Evolutionary conservation across 441 rosid species (phyloP).

Genomic region (Adansonia grandidieri): DNA sequence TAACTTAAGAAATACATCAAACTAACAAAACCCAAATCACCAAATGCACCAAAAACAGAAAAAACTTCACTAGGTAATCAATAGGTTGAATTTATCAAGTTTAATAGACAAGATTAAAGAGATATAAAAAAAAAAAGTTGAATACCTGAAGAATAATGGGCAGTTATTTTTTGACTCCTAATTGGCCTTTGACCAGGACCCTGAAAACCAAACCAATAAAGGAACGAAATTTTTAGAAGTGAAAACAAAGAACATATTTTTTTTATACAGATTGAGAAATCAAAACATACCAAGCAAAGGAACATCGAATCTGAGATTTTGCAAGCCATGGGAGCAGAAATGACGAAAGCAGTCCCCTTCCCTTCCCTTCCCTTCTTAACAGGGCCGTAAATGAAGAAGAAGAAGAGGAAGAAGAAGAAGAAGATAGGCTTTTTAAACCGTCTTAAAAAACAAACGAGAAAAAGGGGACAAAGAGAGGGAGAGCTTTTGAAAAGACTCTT

Average conservation of each 20-base stretch:
- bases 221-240: slow-evolving; percentile 26
- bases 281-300: slow-evolving; percentile 52
- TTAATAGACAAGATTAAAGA: background rate
- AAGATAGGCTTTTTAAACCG: slow-evolving; percentile 9
- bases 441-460: background rate
- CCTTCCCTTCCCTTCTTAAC: slow-evolving; percentile 20
- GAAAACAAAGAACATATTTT: background rate
- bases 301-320: slow-evolving; percentile 61
- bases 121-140: background rate
- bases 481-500: background rate
- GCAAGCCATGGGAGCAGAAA: slow-evolving; percentile 63
- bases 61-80: background rate
- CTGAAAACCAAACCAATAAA: slow-evolving; percentile 53
- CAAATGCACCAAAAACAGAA: slow-evolving; percentile 6
- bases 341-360: slow-evolving; percentile 25
- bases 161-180: slow-evolving; percentile 42
- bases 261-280: slow-evolving; percentile 3
- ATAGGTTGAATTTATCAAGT: background rate
- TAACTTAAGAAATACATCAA: slow-evolving; percentile 6
- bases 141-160: slow-evolving; percentile 63
- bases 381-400: slow-evolving; percentile 28
- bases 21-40: slow-evolving; percentile 6
- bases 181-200: slow-evolving; percentile 53
- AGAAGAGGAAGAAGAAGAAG: slow-evolving; percentile 21
- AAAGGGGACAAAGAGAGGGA: background rate